Base-by-base conservation (phyloP, 2,329 filamentous ascomycete species). In the Curvularia lunata region DNA sequence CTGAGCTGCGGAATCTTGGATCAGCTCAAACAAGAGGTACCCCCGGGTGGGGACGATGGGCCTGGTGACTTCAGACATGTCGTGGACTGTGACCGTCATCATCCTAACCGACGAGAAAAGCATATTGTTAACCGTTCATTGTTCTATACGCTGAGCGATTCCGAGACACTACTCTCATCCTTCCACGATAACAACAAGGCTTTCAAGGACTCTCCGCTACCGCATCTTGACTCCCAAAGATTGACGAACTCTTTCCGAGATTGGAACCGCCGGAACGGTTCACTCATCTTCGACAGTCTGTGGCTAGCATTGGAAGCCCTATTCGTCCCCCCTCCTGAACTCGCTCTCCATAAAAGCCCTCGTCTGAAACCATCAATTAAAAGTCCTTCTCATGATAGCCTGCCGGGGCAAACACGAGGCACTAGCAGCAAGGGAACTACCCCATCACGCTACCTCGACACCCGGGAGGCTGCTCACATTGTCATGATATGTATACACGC, bases 401-500 rank as follows among this genome's bases (percentile, higher is more conserved):
- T n/a, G 1, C 10, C 57, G 3, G 43, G 54, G 21, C 30, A 41
- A 3, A 23, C 41, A 0, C 10, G 48, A 13, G 13, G 32, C 13
- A 40, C 40, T 1, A n/a, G 28, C 4, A 43, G 50, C 8, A 16
- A 9, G 12, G 3, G 30, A 25, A 19, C 41, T 8, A 52, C 19
- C 40, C 5, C 27, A 38, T 43, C 57, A 37, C 61, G 63, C 4
- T 77, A 75, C 61, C 50, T 78, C 7, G 62, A 50, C 18, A 72
- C 75, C 48, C 30, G 63, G 1, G 75, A 80, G 50, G 77, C 76
- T 21, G 76, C 75, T 38, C 78, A 79, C 48, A 72, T 80, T 5
- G 67, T 77, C 30, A 75, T 78, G 61, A 70, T 80, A 38, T 76
- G 76, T 42, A 71, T 81, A 12, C 74, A 79, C 51, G 76, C 76